These are phyloP conservation scores for Xylaria venustula DNA, from an alignment of 495 filamentous ascomycete genomes.

Conservation along the genomic window DNA sequence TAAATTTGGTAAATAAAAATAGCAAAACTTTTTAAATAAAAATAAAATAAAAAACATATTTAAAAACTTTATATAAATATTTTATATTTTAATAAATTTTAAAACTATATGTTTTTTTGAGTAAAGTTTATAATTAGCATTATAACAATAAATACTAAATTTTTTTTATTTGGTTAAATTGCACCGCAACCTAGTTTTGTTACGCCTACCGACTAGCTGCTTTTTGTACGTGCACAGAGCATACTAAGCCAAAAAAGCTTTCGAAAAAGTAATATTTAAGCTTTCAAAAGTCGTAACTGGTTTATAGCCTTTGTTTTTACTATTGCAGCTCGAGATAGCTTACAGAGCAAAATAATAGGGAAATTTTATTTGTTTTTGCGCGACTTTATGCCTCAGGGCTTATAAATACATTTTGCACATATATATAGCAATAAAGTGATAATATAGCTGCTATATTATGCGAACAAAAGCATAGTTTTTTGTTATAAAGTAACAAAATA, in stretches of 20 bases:
- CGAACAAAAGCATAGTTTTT: not conserved
- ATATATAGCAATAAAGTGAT: not conserved
- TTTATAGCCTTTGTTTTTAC: not conserved
- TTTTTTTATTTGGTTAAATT: not conserved
- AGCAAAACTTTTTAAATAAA: too few relatives aligned
- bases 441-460: not conserved
- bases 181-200: not conserved
- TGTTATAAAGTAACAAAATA: not conserved
- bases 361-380: not conserved
- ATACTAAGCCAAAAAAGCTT: not conserved
- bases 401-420: not conserved
- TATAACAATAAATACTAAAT: not conserved
- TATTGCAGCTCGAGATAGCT: not conserved
- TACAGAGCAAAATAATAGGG: not conserved
- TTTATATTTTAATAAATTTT: not conserved
- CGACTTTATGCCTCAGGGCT: not conserved
- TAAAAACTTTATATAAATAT: not conserved
- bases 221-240: not conserved
- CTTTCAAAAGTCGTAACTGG: not conserved
- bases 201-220: not conserved
- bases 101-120: not conserved
- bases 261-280: not conserved
- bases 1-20: too few relatives aligned
- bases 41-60: too few relatives aligned
- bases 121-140: not conserved